Percentiles rank a stretch among this genome's conserved stretches.
phyloP scores from a whole-genome alignment of 192 early-diverging fungal genomes.

The Pecoramyces ruminantium region DNA sequence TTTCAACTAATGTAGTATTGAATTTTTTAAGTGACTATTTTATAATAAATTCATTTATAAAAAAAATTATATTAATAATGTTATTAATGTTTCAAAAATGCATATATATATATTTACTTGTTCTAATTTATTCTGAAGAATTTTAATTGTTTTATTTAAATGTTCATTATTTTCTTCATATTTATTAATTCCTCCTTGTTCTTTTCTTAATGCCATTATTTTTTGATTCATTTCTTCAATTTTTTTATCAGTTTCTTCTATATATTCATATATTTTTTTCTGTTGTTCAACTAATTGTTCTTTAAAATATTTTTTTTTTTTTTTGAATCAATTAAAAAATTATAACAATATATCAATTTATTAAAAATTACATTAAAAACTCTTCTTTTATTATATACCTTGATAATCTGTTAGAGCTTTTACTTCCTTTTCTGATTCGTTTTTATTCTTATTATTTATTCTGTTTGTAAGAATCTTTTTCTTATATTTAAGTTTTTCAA shows the following conservation, averaged over 20 bases:
- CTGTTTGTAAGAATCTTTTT: neutral
- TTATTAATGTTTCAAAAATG: too few relatives aligned
- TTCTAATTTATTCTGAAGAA: neutral
- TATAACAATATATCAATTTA: too few relatives aligned
- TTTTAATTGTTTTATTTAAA: neutral
- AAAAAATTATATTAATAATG: neutral
- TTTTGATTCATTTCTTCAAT: neutral
- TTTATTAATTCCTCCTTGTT: neutral
- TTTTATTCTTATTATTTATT: neutral
- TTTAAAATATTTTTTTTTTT: too few relatives aligned
- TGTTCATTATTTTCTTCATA: neutral
- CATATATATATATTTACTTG: neutral
- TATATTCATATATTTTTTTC: neutral
- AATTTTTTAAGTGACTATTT: neutral
- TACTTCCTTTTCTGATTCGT: neutral
- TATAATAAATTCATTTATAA: neutral
- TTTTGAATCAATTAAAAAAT: too few relatives aligned
- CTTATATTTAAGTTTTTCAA: neutral
- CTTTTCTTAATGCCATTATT: neutral
- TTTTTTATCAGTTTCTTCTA: neutral
- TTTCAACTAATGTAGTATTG: neutral
- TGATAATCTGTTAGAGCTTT: neutral
- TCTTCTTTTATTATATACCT: too few relatives aligned
- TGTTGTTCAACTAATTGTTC: neutral
- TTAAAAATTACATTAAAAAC: too few relatives aligned